These are phyloP conservation scores for Pyrrhoderma lamaoense DNA, from an alignment of 1,284 basidiomycete species.

Conservation along the genomic window DNA sequence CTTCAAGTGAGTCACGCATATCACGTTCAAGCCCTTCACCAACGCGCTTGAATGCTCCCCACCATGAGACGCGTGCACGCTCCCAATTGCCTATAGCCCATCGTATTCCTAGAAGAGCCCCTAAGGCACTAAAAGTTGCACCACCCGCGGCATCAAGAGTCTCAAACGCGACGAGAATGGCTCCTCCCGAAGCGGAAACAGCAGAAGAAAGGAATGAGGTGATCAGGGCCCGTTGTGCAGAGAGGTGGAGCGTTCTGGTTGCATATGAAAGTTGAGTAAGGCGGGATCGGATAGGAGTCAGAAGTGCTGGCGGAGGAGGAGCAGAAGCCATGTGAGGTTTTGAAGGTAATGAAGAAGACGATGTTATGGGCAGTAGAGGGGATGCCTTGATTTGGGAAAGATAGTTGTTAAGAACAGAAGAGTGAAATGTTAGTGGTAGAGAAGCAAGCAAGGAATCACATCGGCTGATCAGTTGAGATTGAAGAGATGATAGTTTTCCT, in stretches of 20 bases:
- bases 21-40: slow-evolving; percentile 67
- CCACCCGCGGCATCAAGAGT: slow-evolving; percentile 51
- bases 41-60: slow-evolving; percentile 65
- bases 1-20: slow-evolving; percentile 47
- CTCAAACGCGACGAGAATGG: slow-evolving; percentile 34
- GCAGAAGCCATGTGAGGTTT: slow-evolving; percentile 46
- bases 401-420: slow-evolving; percentile 61
- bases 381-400: slow-evolving; percentile 49
- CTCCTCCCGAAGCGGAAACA: slow-evolving; percentile 36
- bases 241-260: slow-evolving; percentile 55
- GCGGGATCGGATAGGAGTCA: slow-evolving; percentile 48
- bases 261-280: slow-evolving; percentile 55
- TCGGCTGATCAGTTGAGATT: slow-evolving; percentile 38
- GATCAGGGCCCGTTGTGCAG: slow-evolving; percentile 57
- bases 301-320: slow-evolving; percentile 37
- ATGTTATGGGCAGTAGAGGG: slow-evolving; percentile 43
- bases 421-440: slow-evolving; percentile 44
- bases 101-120: slow-evolving; percentile 45
- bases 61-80: slow-evolving; percentile 62
- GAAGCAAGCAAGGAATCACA: slow-evolving; percentile 36
- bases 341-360: slow-evolving; percentile 37
- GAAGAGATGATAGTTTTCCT: slow-evolving; percentile 54
- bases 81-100: slow-evolving; percentile 71
- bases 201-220: slow-evolving; percentile 30
- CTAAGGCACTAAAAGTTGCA: slow-evolving; percentile 52